Evolutionary conservation across 2,329 filamentous ascomycete genomes (phyloP).

Genomic region (Cercospora sp.): DNA sequence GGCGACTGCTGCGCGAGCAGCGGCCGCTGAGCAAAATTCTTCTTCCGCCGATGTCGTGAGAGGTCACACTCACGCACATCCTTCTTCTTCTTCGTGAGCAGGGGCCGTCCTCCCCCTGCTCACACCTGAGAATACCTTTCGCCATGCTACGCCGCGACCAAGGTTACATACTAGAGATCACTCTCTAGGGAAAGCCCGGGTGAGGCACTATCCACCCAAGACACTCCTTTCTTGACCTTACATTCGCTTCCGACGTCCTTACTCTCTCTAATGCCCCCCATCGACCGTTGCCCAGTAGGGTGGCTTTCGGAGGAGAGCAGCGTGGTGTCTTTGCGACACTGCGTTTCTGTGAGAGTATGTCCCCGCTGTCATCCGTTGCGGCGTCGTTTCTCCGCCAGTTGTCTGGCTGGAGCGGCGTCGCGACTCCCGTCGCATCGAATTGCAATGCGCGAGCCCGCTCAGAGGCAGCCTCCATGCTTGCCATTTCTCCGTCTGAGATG

Average conservation of each 20-base stretch:
- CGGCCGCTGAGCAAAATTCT: neutral
- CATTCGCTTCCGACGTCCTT: neutral
- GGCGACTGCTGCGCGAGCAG: neutral
- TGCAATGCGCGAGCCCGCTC: neutral
- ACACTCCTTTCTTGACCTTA: neutral
- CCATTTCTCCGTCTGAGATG: neutral
- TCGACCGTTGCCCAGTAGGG: constrained; percentile 4
- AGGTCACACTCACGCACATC: neutral
- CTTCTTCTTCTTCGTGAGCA: neutral
- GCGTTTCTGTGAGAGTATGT: neutral
- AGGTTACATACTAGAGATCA: neutral
- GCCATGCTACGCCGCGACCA: neutral
- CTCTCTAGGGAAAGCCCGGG: neutral
- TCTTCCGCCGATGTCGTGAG: neutral
- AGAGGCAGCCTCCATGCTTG: neutral
- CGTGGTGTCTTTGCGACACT: neutral
- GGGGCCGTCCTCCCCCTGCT: neutral
- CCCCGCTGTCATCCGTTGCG: neutral
- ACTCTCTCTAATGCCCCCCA: neutral
- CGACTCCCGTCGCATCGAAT: neutral
- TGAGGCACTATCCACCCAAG: neutral
- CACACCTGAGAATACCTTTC: neutral
- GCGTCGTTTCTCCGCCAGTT: neutral
- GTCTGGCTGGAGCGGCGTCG: neutral
- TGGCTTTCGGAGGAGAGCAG: constrained; percentile 2